Base-by-base conservation (phyloP, 2,329 filamentous ascomycete species). In the Microascus cirrosus region DNA sequence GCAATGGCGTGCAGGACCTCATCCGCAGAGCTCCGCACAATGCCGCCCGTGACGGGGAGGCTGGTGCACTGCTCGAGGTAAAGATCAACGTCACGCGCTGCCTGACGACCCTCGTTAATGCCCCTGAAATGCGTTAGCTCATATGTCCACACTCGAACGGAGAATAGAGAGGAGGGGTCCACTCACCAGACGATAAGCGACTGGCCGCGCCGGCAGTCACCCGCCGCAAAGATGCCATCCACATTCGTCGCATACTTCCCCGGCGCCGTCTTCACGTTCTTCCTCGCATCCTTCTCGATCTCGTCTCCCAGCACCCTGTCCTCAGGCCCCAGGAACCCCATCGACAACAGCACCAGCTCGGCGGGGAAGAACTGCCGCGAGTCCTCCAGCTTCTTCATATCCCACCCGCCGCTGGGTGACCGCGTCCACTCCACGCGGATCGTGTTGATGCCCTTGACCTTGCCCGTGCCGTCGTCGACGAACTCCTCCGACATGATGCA, bases 401-500 rank as follows among this genome's bases (percentile, higher is more conserved):
- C 93, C 93, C 93, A 97, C 52, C 92, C 92, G 63, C 92, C 92
- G 61, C 83, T 86, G 32, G 89, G 81, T 57, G 85, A 90, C 79
- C 92, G 94, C 65, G 90, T 94, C 93, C 93, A 97, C 71, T 96
- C 92, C 51, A 97, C 92, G 58, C 93, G 90, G 60, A 94, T 84
- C 51, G 91, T 96, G 75, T 94, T 96, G 80, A 97, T 96, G 62
- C 93, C 93, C 79, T 91, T 95, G 68, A 97, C 90, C 63, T 87
- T 86, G 69, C 92, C 92, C 55, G 74, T 83, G 61, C 90, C 92
- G 65, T 96, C 90, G 63, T 92, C 90, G 61, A 95, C 90, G 65
- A 97, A 97, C 66, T 95, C 90, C 77, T 95, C 93, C 20, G 91
- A 95, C 90, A 96, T 96, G 75, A 97, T 91, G 77, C 92, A 96